A percentile compares a stretch with the other conserved stretches of the same genome.
Evolutionary conservation across 2,329 filamentous ascomycete genomes (phyloP).

Genomic region (Penicillium olsonii): DNA sequence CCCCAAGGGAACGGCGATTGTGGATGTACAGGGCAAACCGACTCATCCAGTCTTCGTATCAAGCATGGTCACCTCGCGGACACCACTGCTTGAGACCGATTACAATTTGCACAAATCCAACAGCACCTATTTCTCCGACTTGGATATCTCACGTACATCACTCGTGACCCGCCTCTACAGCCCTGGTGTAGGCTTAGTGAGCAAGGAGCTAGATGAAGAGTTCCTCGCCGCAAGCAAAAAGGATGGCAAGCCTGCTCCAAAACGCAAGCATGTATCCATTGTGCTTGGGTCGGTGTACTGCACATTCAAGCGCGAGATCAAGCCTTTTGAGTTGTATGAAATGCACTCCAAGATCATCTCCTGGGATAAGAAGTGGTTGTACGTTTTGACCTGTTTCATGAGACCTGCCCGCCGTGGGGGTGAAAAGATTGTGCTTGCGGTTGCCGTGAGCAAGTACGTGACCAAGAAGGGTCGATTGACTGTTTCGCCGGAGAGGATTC

Average conservation of each 20-base stretch:
- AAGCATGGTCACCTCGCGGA: constrained; percentile 65
- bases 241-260: constrained; percentile 53
- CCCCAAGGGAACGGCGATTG: constrained; percentile 32
- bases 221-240: constrained; percentile 53
- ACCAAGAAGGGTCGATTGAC: constrained; percentile 81
- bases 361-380: constrained; percentile 84
- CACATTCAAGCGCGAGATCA: constrained; percentile 73
- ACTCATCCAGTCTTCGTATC: constrained; percentile 71
- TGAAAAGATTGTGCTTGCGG: constrained; percentile 68
- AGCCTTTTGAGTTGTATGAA: constrained; percentile 68
- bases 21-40: constrained; percentile 35
- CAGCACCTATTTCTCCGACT: constrained; percentile 82
- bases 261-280: constrained; percentile 56
- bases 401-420: constrained; percentile 49
- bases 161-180: constrained; percentile 70
- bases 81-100: constrained; percentile 76
- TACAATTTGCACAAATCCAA: constrained; percentile 84
- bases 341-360: constrained; percentile 69
- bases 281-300: constrained; percentile 73
- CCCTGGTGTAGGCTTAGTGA: constrained; percentile 56
- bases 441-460: constrained; percentile 76
- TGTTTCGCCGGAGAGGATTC: constrained; percentile 74
- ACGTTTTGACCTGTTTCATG: constrained; percentile 73
- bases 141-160: constrained; percentile 80
- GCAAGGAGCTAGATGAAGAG: constrained; percentile 56